Evolutionary conservation across 2,329 filamentous ascomycete species (phyloP), one percentile per base, ranked within the genome.

Genomic region (Thielaviopsis euricoi): DNA sequence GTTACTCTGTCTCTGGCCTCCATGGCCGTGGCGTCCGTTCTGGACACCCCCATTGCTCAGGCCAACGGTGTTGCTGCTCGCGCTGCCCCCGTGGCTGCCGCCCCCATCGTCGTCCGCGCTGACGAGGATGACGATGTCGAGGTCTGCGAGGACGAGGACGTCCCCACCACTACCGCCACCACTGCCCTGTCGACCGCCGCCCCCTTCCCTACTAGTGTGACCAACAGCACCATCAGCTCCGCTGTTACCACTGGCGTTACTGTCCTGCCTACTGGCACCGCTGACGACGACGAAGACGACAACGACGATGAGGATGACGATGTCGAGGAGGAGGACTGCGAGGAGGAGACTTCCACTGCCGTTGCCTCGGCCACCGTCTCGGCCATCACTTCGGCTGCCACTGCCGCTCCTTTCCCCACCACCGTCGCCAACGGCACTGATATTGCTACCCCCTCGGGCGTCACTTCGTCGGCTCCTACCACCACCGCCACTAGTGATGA

Each of bases 1-100:
- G 54, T 58, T 26, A 57, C 58, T 57, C 40, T 60, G 43, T 60
- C 58, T 48, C 46, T 60, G 58, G 58, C 58, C 58, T 55, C 58
- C 22, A 57, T 60, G 55, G 58, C 58, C 52, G 37, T 56, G 25
- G 58, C 54, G 25, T 22, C 55, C 48, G 51, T 57, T 33, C 52
- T 60, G 13, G 58, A 60, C 12, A 23, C 26, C 13, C 33, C 58
- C 52, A 49, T 43, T n/a, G 19, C 53, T 29, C 13, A 49, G 3
- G 26, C 55, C 55, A 55, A 57, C 22, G 52, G 25, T n/a, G 17
- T 60, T 21, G 46, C 22, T 19, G 43, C 43, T 40, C 58, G 58
- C 46, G 19, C 40, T 19, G 43, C 54, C 9, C 43, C 43, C 13
- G 21, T 37, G 2, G 40, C 13, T 25, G 53, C 25, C 13, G 55